Evolutionary conservation across 2,329 filamentous ascomycete genomes (phyloP), one percentile per base, ranked within the genome.

Genomic region (Talaromyces sp.): DNA sequence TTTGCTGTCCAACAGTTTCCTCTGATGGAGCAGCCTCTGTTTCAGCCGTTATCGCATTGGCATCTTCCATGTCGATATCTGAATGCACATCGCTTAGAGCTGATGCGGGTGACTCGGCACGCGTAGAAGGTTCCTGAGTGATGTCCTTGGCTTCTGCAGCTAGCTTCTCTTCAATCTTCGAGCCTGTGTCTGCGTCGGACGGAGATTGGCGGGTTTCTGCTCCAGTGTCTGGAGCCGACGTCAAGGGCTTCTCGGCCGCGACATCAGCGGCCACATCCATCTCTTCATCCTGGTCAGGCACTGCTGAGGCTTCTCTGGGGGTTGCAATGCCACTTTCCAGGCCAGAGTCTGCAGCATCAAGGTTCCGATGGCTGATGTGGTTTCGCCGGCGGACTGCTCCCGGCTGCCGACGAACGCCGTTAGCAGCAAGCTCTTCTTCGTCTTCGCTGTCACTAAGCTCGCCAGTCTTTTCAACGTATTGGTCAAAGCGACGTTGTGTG

Each of bases 401-500:
- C 0, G 82, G 81, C 70, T 88, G 85, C 56, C 78, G 77, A 61
- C 86, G 88, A 47, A 93, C 85, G 17, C 93, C 94, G 70, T 95
- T 92, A 43, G 85, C 84, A 17, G 77, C 77, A 60, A 76, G 76
- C 77, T 92, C 87, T 11, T 96, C 92, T 71, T 98, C 94, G 67
- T 97, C 92, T 67, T 96, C 93, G 69, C 91, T 96, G 51, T 95
- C 91, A 66, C 93, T 91, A 51, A 93, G 87, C 74, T 97, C 94
- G 70, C 91, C 91, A 7, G 91, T 87, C 65, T 91, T 87, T 62
- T 88, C 86, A 29, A 92, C 85, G 58, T 86, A 88, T 76, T 93
- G 89, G 69, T 98, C 94, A 83, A 91, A 93, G 68, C 89, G 87
- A 40, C 91, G 89, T 76, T 95, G 86, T 0, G 92, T 96, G 78